Evolutionary conservation across 1,284 basidiomycete species (phyloP).

Genomic region (Cryptococcus sp.): DNA sequence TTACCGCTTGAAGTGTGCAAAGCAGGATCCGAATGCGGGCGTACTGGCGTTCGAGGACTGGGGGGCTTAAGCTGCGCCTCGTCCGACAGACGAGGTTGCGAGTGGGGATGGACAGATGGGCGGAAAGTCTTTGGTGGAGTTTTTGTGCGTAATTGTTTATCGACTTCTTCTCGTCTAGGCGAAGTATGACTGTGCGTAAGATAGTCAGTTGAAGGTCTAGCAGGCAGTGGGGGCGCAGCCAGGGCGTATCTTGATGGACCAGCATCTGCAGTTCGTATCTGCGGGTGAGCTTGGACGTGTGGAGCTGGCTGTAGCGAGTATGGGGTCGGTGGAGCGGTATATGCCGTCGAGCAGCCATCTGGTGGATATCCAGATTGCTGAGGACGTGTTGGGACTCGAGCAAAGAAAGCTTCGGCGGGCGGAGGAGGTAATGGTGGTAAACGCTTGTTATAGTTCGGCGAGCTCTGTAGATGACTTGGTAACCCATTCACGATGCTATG

Average conservation of each 20-base stretch:
- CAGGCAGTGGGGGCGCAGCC: neutral
- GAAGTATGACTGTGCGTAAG: neutral
- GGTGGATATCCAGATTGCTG: constrained; percentile 2
- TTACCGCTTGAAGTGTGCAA: neutral
- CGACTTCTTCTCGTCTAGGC: neutral
- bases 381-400: neutral
- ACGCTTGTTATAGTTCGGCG: constrained; percentile 11
- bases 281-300: neutral
- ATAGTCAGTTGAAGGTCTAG: neutral
- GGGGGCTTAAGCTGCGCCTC: constrained; percentile 6
- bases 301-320: neutral
- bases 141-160: neutral
- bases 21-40: constrained; percentile 18
- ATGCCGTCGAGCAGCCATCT: neutral
- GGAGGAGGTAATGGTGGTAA: constrained; percentile 10
- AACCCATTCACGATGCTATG: neutral
- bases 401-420: neutral
- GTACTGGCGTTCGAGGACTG: neutral
- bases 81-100: constrained; percentile 10
- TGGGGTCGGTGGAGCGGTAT: neutral
- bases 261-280: neutral
- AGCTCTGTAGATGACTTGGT: neutral
- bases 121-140: constrained; percentile 14
- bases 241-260: neutral
- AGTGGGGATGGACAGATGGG: constrained; percentile 20